Evolutionary conservation across 2,329 filamentous ascomycete species (phyloP), one percentile per base, ranked within the genome.

Genomic region (Aureobasidium lini): DNA sequence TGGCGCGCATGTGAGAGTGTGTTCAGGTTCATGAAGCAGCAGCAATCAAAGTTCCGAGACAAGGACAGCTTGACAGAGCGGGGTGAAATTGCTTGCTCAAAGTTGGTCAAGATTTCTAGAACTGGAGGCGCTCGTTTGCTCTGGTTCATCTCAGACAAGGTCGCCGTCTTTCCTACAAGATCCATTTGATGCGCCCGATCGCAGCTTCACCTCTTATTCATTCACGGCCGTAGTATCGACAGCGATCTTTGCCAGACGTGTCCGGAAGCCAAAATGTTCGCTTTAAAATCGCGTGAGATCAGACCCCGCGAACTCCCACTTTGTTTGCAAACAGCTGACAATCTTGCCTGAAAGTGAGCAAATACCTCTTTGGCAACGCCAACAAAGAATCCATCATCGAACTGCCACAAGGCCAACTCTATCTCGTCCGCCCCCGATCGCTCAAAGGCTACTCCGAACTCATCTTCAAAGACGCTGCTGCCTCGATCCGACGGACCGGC

Each of bases 391-490:
- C 90, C 49, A 85, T 99, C 71, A 90, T 96, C 75, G 92, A 97
- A 72, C 86, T 99, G 44, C 86, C 92, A 15, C 91, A 97, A 74
- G 94, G 94, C 71, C 92, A 97, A 75, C 89, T 99, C 46, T 99
- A 96, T 75, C 87, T 99, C 66, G 94, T 99, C 67, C 89, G 94
- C 68, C 94, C 94, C 10, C 84, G 90, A 52, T 97, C 93, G 7
- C 91, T 93, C 60, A 99, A 99, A 74, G 94, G 94, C 65, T 97
- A 96, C 73, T 96, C 93, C 1, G 94, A 99, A 75, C 90, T 97
- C 71, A 70, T 99, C 75, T 99, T 96, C 81, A 96, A 94, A 75
- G 94, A 99, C 84, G 88, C 91, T 40, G 89, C 90, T 48, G 90
- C 93, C 57, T 90, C 88, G 64, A 95, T 99, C 69, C 88, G 95